Evolutionary conservation across 2,329 filamentous ascomycete species (phyloP).

Genomic region (Aspergillus aculeatus): DNA sequence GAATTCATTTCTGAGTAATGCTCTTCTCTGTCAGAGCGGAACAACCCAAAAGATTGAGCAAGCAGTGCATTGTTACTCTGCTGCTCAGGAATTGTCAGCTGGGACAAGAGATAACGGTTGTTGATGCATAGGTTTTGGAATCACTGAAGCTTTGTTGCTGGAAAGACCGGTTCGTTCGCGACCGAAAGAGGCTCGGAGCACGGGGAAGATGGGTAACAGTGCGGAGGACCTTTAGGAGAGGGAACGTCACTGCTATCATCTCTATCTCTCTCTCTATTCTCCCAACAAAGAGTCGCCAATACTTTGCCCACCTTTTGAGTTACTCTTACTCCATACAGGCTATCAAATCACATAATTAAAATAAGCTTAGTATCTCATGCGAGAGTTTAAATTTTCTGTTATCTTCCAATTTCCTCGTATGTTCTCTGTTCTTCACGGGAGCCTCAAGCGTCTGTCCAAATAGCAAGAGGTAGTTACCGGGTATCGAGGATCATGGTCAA

Average conservation of each 20-base stretch:
- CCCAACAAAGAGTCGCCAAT: too few relatives aligned
- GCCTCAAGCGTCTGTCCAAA: too few relatives aligned
- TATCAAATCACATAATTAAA: too few relatives aligned
- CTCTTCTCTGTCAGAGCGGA: constrained; percentile 18
- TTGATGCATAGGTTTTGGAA: constrained; percentile 1
- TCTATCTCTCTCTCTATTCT: background rate
- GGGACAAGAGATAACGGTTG: constrained; percentile 1
- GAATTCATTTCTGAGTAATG: constrained; percentile 18
- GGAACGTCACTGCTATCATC: background rate
- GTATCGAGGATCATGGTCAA: too few relatives aligned
- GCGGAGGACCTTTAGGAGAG: background rate
- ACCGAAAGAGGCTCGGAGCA: constrained; percentile 12
- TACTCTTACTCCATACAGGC: too few relatives aligned
- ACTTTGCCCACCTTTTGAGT: too few relatives aligned
- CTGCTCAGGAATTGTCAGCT: constrained; percentile 7
- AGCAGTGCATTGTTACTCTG: constrained; percentile 25
- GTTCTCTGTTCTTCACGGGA: too few relatives aligned
- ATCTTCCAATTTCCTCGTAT: too few relatives aligned
- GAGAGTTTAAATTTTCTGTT: too few relatives aligned
- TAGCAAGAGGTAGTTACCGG: too few relatives aligned
- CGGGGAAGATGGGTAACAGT: constrained; percentile 1
- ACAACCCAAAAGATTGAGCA: constrained; percentile 11
- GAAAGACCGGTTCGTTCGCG: constrained; percentile 9
- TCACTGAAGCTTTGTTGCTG: constrained; percentile 8
- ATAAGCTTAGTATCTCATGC: too few relatives aligned